Percentiles rank a stretch among this genome's conserved stretches.
Conservation (phyloP, 164 flowering plant genomes). For the Stephania yunnanensis region DNA sequence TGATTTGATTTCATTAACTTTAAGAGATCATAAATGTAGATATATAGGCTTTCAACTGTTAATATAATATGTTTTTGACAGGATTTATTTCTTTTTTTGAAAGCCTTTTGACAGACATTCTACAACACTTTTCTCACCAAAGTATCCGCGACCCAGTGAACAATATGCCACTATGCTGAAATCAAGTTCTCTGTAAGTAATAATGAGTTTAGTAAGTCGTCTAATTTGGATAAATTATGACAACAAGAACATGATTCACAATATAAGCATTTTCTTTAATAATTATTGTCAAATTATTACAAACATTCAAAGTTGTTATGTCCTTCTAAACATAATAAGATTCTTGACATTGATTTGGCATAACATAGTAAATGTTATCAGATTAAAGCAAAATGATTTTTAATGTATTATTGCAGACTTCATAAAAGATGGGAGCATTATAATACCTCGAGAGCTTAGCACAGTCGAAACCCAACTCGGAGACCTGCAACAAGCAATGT, state of each 20-base stretch:
- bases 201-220: background rate
- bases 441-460: slow-evolving; percentile 6
- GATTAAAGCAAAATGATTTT: background rate
- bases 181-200: slow-evolving; percentile 8
- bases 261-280: too few species aligned
- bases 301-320: background rate
- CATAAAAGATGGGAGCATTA: slow-evolving; percentile 31
- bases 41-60: background rate
- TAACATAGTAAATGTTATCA: background rate
- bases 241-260: too few species aligned
- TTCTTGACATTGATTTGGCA: background rate
- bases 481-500: slow-evolving; percentile 21
- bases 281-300: background rate
- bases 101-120: background rate
- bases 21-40: background rate
- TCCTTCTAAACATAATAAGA: background rate
- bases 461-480: slow-evolving; percentile 39
- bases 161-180: slow-evolving; percentile 14
- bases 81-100: background rate
- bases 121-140: slow-evolving; percentile 7
- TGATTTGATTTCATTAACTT: background rate
- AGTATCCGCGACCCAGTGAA: slow-evolving; percentile 13
- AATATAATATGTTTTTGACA: slow-evolving; percentile 7
- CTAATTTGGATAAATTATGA: too few species aligned
- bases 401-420: slow-evolving; percentile 6